A percentile compares a stretch with the other conserved stretches of the same genome.
phyloP scores from a whole-genome alignment of 2,329 filamentous ascomycete species.

The Colletotrichum tabaci region DNA sequence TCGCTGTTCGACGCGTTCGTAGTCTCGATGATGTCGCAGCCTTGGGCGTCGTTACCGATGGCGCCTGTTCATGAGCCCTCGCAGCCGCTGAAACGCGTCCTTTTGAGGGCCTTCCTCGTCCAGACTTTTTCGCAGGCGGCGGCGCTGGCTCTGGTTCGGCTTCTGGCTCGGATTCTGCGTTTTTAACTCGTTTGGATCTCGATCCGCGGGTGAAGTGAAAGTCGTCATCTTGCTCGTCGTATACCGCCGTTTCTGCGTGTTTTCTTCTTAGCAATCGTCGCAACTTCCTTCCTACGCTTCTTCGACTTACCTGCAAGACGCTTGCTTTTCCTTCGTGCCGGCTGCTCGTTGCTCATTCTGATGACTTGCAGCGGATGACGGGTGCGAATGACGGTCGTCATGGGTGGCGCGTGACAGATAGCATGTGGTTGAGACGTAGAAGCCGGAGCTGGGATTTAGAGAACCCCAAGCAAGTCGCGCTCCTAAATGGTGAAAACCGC shows the following conservation, averaged over 20 bases:
- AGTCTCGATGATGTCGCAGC: conserved; percentile 46
- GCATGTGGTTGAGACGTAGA: conserved; percentile 34
- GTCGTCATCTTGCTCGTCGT: conserved; percentile 82
- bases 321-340: conserved; percentile 75
- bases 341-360: conserved; percentile 78
- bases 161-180: conserved; percentile 62
- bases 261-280: conserved; percentile 76
- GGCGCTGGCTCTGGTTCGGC: conserved; percentile 55
- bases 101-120: conserved; percentile 59
- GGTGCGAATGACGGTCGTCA: conserved; percentile 78
- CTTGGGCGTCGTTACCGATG: conserved; percentile 39
- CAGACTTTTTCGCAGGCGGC: conserved; percentile 52
- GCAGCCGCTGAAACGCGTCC: conserved; percentile 51
- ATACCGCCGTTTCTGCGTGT: conserved; percentile 49
- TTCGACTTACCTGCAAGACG: conserved; percentile 71
- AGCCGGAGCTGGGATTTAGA: conserved; percentile 8
- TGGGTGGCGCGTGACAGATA: conserved; percentile 65
- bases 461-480: conserved; percentile 25
- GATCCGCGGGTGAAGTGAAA: conserved; percentile 81
- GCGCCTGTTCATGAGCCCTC: conserved; percentile 48
- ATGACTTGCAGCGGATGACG: conserved; percentile 76
- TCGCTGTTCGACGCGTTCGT: conserved; percentile 58
- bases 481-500: conserved; percentile 21
- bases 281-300: conserved; percentile 54
- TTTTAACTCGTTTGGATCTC: conserved; percentile 77